Percentiles rank a stretch among this genome's conserved stretches.
phyloP scores from a whole-genome alignment of 1,284 basidiomycete genomes.

The Apiotrichum sp. region DNA sequence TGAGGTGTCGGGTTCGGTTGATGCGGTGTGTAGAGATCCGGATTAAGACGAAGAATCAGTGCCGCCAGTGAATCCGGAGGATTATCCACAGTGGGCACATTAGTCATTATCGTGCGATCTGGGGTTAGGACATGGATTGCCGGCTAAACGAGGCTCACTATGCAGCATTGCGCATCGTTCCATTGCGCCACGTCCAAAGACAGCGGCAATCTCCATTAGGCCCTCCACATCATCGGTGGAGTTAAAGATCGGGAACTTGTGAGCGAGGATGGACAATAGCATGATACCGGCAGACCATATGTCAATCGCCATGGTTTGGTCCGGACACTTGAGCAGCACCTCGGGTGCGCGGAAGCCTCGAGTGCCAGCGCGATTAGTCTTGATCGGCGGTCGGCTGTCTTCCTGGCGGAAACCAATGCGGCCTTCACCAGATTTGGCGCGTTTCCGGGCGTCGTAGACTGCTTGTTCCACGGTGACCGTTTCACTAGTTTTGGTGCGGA shows the following conservation, averaged over 20 bases:
- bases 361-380: constrained; percentile 94
- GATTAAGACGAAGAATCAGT: constrained; percentile 72
- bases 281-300: constrained; percentile 95
- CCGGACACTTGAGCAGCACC: constrained; percentile 88
- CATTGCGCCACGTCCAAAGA: constrained; percentile 78
- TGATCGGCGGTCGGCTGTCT: constrained; percentile 61
- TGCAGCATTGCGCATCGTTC: constrained; percentile 83
- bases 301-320: constrained; percentile 91
- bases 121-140: constrained; percentile 4
- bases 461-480: constrained; percentile 46
- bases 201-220: constrained; percentile 83
- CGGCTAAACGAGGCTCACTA: constrained; percentile 55
- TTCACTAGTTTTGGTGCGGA: constrained; percentile 30
- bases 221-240: constrained; percentile 93
- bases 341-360: constrained; percentile 96
- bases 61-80: constrained; percentile 63
- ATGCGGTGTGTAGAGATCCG: constrained; percentile 58
- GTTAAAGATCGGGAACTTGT: constrained; percentile 92
- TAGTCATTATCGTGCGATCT: constrained; percentile 82
- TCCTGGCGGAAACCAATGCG: constrained; percentile 47
- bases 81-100: constrained; percentile 66
- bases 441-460: constrained; percentile 60
- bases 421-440: constrained; percentile 43
- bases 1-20: constrained; percentile 33
- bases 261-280: constrained; percentile 81